These are phyloP conservation scores for Dryadomyces quercus-mongolicae DNA, from an alignment of 2,329 filamentous ascomycete species.

Conservation along the genomic window DNA sequence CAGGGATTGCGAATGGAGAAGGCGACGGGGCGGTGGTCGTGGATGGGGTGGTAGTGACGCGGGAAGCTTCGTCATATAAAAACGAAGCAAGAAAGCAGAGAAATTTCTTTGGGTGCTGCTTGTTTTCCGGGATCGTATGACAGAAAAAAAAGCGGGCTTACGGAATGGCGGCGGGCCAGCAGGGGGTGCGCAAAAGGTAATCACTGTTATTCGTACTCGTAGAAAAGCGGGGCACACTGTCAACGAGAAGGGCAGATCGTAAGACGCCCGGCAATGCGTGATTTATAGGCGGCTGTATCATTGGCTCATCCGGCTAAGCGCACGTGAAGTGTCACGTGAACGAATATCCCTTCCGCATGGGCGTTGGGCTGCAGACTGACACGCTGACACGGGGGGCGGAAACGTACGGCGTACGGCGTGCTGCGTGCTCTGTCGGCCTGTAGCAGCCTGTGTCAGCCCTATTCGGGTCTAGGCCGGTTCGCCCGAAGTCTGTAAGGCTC, in stretches of 20 bases:
- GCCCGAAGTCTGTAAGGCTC: no score
- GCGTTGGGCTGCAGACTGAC: no score
- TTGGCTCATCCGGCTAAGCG: background rate
- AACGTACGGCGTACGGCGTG: no score
- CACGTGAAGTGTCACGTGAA: background rate
- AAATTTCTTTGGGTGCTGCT: conserved; percentile 3
- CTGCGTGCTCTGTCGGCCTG: no score
- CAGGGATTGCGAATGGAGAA: background rate
- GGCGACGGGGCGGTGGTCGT: background rate
- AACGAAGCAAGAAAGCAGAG: conserved; percentile 6
- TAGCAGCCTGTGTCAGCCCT: background rate
- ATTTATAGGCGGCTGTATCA: background rate
- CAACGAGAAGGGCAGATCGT: background rate
- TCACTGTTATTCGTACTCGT: no score
- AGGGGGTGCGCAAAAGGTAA: conserved; percentile 1
- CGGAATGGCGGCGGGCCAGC: conserved; percentile 1
- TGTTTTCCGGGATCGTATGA: conserved; percentile 13
- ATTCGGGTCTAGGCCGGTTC: background rate
- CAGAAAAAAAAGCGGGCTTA: conserved; percentile 5
- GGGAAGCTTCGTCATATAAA: background rate
- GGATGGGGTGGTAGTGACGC: background rate
- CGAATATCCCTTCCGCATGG: background rate
- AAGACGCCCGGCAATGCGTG: background rate
- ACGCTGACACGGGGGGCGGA: no score
- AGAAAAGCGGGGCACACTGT: background rate